Conservation (phyloP, 2,329 filamentous ascomycete genomes). For the Aspergillus oerlinghausenensis region DNA sequence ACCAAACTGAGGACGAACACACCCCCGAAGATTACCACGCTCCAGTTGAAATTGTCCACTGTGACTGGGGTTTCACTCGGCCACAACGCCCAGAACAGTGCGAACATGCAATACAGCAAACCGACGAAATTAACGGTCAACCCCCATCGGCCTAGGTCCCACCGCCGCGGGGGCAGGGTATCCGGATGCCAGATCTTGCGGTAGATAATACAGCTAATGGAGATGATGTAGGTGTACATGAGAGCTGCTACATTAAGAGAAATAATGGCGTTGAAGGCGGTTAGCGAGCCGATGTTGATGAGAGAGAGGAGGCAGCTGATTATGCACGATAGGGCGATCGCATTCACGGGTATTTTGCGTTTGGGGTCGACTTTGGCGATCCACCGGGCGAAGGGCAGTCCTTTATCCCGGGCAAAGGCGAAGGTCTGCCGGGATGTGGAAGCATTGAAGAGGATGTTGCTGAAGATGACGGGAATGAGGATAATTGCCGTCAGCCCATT, state of each 20-base stretch:
- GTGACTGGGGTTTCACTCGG: slow-evolving; percentile 38
- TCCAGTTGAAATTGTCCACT: slow-evolving; percentile 48
- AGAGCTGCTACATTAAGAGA: slow-evolving; percentile 47
- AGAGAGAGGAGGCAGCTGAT: slow-evolving; percentile 39
- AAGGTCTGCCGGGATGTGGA: slow-evolving; percentile 39
- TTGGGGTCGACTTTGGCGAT: slow-evolving; percentile 34
- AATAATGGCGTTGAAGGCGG: slow-evolving; percentile 50
- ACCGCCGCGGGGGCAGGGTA: slow-evolving; percentile 38
- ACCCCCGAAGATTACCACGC: slow-evolving; percentile 41
- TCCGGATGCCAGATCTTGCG: slow-evolving; percentile 37
- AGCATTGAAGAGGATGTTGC: slow-evolving; percentile 37
- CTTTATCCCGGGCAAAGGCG: slow-evolving; percentile 42
- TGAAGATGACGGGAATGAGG: slow-evolving; percentile 35
- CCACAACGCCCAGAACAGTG: slow-evolving; percentile 48
- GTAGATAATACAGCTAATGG: slow-evolving; percentile 44
- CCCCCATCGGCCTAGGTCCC: slow-evolving; percentile 42
- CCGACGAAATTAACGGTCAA: slow-evolving; percentile 43
- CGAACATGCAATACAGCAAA: slow-evolving; percentile 39
- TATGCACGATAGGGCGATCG: slow-evolving; percentile 29
- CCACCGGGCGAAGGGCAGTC: slow-evolving; percentile 39
- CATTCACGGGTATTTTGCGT: slow-evolving; percentile 41
- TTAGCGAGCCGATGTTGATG: slow-evolving; percentile 49
- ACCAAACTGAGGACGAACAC: slow-evolving; percentile 37
- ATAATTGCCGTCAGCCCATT: slow-evolving; percentile 39
- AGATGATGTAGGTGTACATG: slow-evolving; percentile 49